Base-by-base conservation (phyloP, 1,139 yeast species). In the Debaryomyces psychrophilus region DNA sequence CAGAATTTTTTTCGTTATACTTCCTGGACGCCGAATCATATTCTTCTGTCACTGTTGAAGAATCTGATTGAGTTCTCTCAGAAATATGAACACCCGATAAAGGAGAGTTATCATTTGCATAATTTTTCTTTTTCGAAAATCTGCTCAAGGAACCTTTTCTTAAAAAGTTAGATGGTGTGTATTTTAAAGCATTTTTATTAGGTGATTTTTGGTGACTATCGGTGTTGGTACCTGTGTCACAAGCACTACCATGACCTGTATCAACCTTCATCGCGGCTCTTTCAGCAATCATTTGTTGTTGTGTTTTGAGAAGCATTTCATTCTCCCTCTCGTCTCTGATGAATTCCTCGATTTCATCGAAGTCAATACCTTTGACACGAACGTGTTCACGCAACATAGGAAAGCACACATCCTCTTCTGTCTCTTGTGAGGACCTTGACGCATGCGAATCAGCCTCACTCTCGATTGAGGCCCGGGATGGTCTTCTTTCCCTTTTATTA, bases 381-480 rank as follows among this genome's bases (percentile, higher is more conserved):
- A 81, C 76, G 55, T 83, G 86, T 56, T 85, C 89, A 18, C 89
- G 83, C 44, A 83, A 74, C 89, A 90, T 87, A 1, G 99, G 98
- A 69, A 92, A 90, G 73, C 98, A 93, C 39, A 93, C 99, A 77
- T 93, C 98, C 62, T 92, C 97, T 61, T 92, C 98, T 0, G 97
- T 90, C 61, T 87, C 95, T 58, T 86, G 90, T 1, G 90, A 83
- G 18, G 83, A 79, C 53, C 90, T 74, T 8, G 88, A 83, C 1
- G 84, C 88, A 56, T 82, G 87, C 2, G 92, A 85, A 56, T 81
- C 87, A 9, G 77, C 79, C 52, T 85, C 92, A 52, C 83, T 78
- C 57, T 83, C 89, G 27, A 74, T 66, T 4, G 75, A 68, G 1
- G 74, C 62, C 38, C 68, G 58, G 5, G 73, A 59, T 27, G 73